Conservation (phyloP, 495 filamentous ascomycete genomes). For the Letharia lupina region DNA sequence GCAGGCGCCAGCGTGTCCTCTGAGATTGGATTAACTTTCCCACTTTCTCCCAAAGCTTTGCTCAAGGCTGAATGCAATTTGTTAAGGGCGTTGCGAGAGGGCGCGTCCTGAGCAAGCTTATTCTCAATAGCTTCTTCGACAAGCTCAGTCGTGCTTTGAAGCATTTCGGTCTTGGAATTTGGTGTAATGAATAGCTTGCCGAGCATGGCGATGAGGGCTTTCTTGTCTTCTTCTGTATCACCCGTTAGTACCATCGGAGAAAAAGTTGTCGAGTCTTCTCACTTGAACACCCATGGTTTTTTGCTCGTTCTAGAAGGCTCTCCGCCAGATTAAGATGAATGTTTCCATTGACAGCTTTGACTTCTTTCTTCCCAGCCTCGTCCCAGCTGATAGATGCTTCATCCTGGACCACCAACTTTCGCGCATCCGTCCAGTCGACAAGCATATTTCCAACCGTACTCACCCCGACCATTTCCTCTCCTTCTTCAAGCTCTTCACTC, state of each 20-base stretch:
- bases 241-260: conserved; percentile 33
- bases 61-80: conserved; percentile 61
- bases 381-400: conserved; percentile 44
- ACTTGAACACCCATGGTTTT: conserved; percentile 46
- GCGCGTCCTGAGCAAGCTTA: conserved; percentile 59
- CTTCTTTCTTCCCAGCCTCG: conserved; percentile 34
- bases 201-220: conserved; percentile 66
- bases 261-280: conserved; percentile 38
- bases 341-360: conserved; percentile 52
- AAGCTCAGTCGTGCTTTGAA: conserved; percentile 37
- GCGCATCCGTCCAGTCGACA: conserved; percentile 91
- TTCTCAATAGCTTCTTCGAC: conserved; percentile 61
- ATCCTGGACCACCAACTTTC: conserved; percentile 68
- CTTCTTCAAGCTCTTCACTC: conserved; percentile 55
- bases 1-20: conserved; percentile 10
- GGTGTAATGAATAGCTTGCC: conserved; percentile 65
- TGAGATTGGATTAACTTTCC: background rate
- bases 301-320: conserved; percentile 51
- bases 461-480: conserved; percentile 74
- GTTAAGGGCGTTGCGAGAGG: conserved; percentile 64
- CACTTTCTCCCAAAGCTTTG: conserved; percentile 36
- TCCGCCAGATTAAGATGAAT: conserved; percentile 60
- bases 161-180: conserved; percentile 26
- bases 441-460: conserved; percentile 67
- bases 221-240: conserved; percentile 69